Base-by-base conservation (phyloP, 768 basidiomycete species). In the Russula dissimulans region DNA sequence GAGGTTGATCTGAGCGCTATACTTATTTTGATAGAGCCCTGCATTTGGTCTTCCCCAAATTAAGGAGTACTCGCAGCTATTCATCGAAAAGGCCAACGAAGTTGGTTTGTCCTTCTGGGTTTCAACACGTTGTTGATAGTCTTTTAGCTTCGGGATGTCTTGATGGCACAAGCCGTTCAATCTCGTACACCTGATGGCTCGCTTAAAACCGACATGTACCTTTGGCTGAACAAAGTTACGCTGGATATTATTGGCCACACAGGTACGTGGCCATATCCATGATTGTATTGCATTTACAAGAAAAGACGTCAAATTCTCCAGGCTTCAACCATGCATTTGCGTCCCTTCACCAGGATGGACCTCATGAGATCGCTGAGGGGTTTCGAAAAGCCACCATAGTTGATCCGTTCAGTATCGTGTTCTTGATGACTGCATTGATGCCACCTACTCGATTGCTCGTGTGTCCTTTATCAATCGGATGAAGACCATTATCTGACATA, bases 1-100 rank as follows among this genome's bases (percentile, higher is more conserved):
- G 5, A 51, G 36, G n/a, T n/a, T 18, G 38, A 3, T 46, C 15
- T 7, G 10, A 1, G 5, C 39, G 8, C 15, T 8, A 42, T 46
- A 18, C 38, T 55, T n/a, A 63, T 32, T 32, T 49, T 46, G 17
- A 39, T n/a, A 63, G 62, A 34, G 43, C 17, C 62, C 62, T n/a
- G 62, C 62, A 14, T 63, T 63, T 36, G 62, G 62, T 44, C 59
- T 29, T 8, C 42, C 62, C 5, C 53, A 52, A 34, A 46, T 59
- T n/a, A 59, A 42, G n/a, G 63, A 8, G 39, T 60, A 51, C 41
- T 55, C 57, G 9, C 48, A n/a, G 12, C 11, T 59, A 34, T 59
- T 65, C 17, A 42, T 62, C 18, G 47, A 67, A 54, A 67, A 58
- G 53, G 59, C 56, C 36, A 63, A 56, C 10, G 62, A 46, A 60